Base-by-base conservation (phyloP, 805 yeast genomes). In the Saccharomycopsis schoenii region DNA sequence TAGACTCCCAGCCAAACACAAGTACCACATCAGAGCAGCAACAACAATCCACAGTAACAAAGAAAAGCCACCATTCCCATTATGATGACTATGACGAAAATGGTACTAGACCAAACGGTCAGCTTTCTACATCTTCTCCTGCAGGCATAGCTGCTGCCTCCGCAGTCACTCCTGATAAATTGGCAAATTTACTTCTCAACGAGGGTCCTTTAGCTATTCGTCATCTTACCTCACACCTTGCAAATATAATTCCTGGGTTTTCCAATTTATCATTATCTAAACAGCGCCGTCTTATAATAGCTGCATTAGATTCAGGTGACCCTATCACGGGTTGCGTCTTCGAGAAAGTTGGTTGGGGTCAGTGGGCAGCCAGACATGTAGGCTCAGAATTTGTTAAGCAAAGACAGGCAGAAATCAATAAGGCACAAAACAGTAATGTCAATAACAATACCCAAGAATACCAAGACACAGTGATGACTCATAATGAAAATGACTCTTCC, bases 261-360 rank as follows among this genome's bases (percentile, higher is more conserved):
- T 89, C 89, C 60, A 82, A 82, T 65, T 75, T 92, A 61, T 87
- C 96, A 1, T 77, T 90, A 21, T 88, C 96, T 11, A 92, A 92
- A 69, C 97, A 92, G 73, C 80, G 97, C 69, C 78, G 97, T 62
- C 79, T 92, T 61, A 92, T 92, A 37, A 92, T 92, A 86, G 84
- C 91, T 14, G 94, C 92, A 47, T 80, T 92, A 73, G 97, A 90
- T 67, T 80, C 82, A 65, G 87, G 88, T 10, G 85, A 82, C 60
- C 79, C 80, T 61, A 71, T 71, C 6, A 69, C 75, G 55, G 70
- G 74, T 5, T 85, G 88, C 52, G 82, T 86, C 15, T 92, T 92
- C 74, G 96, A 90, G 69, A 92, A 92, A 74, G 90, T 92, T 39
- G 97, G 97, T 24, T 92, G 98, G 98, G 98, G 98, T 62, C 96